These are phyloP conservation scores for Proliferodiscus dingleyae DNA, from an alignment of 2,329 filamentous ascomycete species.

Conservation along the genomic window DNA sequence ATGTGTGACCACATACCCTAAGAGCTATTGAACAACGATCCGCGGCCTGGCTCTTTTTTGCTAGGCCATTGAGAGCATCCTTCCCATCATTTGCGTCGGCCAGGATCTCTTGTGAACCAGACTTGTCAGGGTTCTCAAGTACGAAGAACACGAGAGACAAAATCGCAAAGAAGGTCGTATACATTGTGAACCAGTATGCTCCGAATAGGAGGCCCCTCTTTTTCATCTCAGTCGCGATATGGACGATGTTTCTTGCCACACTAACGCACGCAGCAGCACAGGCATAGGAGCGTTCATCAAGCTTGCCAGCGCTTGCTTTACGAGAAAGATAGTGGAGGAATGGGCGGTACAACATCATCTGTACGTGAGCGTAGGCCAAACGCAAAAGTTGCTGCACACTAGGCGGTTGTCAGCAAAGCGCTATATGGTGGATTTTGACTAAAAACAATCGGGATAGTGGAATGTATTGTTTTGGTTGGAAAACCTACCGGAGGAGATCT, in stretches of 20 bases:
- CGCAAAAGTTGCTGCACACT: conserved; percentile 69
- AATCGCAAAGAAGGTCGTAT: conserved; percentile 77
- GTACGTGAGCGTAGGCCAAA: conserved; percentile 77
- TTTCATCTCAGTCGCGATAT: conserved; percentile 74
- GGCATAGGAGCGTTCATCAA: conserved; percentile 75
- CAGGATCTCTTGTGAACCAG: conserved; percentile 71
- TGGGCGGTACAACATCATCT: conserved; percentile 76
- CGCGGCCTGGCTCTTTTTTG: conserved; percentile 81
- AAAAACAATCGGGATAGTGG: neutral
- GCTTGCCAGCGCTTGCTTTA: conserved; percentile 48
- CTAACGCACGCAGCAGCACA: conserved; percentile 60
- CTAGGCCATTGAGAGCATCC: conserved; percentile 73
- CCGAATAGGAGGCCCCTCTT: conserved; percentile 70
- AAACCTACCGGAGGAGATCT: conserved; percentile 67
- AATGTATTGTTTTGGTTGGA: neutral
- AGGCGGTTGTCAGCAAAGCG: conserved; percentile 16
- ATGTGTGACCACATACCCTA: conserved; percentile 49
- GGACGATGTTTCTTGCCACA: conserved; percentile 66
- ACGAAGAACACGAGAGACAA: conserved; percentile 76
- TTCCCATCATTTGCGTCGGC: conserved; percentile 81
- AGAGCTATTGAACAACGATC: conserved; percentile 78
- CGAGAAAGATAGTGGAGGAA: conserved; percentile 80
- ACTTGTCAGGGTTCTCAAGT: conserved; percentile 72
- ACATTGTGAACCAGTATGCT: conserved; percentile 83
- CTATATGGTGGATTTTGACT: neutral